Evolutionary conservation across 768 basidiomycete species (phyloP).

Genomic region (Tremella fuciformis): DNA sequence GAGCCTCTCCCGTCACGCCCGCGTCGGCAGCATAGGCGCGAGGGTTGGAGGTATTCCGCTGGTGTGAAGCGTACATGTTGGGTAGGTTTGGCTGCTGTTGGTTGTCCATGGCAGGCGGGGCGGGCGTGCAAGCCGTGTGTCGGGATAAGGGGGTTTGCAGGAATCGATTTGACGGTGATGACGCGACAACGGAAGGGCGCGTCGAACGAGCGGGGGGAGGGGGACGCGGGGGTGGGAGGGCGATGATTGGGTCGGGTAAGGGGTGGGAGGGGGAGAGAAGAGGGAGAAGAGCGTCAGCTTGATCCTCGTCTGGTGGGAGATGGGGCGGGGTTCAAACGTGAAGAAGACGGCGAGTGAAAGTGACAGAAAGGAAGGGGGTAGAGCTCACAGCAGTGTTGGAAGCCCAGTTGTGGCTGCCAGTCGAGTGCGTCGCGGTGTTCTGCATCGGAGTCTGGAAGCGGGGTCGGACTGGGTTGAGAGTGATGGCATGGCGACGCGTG

Average conservation of each 20-base stretch:
- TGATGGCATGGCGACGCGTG: too few species aligned
- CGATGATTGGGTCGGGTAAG: background rate
- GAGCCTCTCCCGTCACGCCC: background rate
- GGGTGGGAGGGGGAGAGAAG: conserved; percentile 1
- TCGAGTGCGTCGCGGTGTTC: conserved; percentile 2
- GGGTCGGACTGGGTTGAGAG: background rate
- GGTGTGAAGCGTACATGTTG: conserved; percentile 15
- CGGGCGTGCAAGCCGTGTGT: background rate
- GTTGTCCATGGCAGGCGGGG: background rate
- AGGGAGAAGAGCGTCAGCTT: conserved; percentile 6
- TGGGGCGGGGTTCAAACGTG: too few species aligned
- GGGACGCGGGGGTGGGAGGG: background rate
- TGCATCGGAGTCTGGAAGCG: background rate
- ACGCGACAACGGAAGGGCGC: conserved; percentile 3
- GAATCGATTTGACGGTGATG: background rate
- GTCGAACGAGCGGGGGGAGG: background rate
- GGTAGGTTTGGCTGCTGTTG: conserved; percentile 2
- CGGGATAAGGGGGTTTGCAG: background rate
- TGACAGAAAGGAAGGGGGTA: too few species aligned
- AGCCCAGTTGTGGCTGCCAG: conserved; percentile 5
- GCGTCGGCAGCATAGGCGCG: conserved; percentile 14
- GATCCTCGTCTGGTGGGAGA: background rate
- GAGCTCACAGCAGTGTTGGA: conserved; percentile 1
- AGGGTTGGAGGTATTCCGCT: conserved; percentile 24
- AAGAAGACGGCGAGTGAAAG: too few species aligned